Conservation (phyloP, 768 basidiomycete genomes). For the Boletales sp. region DNA sequence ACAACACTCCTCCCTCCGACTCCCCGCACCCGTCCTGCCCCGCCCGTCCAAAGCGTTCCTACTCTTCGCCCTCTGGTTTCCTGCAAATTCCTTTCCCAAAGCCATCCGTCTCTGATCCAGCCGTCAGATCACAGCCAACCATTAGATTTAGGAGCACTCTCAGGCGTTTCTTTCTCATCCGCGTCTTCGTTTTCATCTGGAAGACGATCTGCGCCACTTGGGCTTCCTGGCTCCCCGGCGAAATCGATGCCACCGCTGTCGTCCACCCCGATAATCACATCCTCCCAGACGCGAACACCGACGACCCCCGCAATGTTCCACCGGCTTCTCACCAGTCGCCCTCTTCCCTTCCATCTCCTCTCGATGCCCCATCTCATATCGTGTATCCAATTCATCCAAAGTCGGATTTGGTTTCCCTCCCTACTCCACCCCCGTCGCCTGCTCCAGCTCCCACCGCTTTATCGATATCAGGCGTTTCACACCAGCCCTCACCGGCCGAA, state of each 20-base stretch:
- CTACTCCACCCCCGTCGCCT: slow-evolving; percentile 25
- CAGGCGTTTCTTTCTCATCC: slow-evolving; percentile 66
- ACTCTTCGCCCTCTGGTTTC: slow-evolving; percentile 59
- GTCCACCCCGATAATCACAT: slow-evolving; percentile 8
- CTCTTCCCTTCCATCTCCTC: slow-evolving; percentile 22
- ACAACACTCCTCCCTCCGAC: neutral
- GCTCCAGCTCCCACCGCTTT: slow-evolving; percentile 7
- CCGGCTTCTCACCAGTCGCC: slow-evolving; percentile 16
- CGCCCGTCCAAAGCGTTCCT: slow-evolving; percentile 48
- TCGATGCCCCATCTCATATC: slow-evolving; percentile 15
- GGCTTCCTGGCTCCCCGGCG: slow-evolving; percentile 38
- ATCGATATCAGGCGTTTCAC: slow-evolving; percentile 7
- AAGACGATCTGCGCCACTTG: slow-evolving; percentile 61
- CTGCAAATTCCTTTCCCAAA: slow-evolving; percentile 35
- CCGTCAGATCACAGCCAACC: slow-evolving; percentile 35
- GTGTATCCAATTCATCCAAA: slow-evolving; percentile 7
- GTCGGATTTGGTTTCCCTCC: slow-evolving; percentile 17
- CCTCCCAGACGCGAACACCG: slow-evolving; percentile 4
- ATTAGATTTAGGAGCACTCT: slow-evolving; percentile 40
- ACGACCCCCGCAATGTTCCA: slow-evolving; percentile 17
- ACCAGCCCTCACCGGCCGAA: slow-evolving; percentile 16
- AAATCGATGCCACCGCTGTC: slow-evolving; percentile 14
- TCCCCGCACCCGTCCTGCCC: slow-evolving; percentile 19
- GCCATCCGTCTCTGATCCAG: slow-evolving; percentile 28
- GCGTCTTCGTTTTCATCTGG: slow-evolving; percentile 67